Evolutionary conservation across 257 asterid genomes (phyloP), one percentile per base, ranked within the genome.

Genomic region (Phtheirospermum japonicum): DNA sequence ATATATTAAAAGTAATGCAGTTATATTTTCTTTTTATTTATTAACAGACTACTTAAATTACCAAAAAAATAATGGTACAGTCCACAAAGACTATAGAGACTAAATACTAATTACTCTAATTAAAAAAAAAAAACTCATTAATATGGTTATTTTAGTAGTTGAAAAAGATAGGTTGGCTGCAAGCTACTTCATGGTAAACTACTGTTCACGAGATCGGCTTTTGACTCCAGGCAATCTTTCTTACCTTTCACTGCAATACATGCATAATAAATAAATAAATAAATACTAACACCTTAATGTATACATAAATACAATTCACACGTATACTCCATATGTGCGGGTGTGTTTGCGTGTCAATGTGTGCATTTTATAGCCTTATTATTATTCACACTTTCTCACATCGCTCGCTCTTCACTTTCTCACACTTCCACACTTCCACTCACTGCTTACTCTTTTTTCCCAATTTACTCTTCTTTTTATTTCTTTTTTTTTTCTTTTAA

Each of bases 91-190:
- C n/a, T n/a, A n/a, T n/a, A n/a, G n/a, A n/a, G n/a, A n/a, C n/a
- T n/a, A n/a, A n/a, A n/a, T n/a, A n/a, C n/a, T n/a, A n/a, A n/a
- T n/a, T n/a, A n/a, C n/a, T n/a, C n/a, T n/a, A n/a, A n/a, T n/a
- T n/a, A n/a, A n/a, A n/a, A n/a, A n/a, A n/a, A n/a, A n/a, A n/a
- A n/a, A n/a, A n/a, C n/a, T n/a, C n/a, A n/a, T n/a, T n/a, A n/a
- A n/a, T 36, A 9, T 36, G 8, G 2, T 36, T 36, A 36, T 9
- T 36, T n/a, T n/a, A n/a, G n/a, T 2, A 23, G 1, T 23, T 23
- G 68, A 59, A 78, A 54, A 55, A 67, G 60, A 67, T 72, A 72
- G 76, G 89, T 82, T 68, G 87, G 83, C 78, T 63, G 73, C 67
- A 72, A 56, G 69, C 76, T 69, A 73, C 68, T 64, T 52, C 73